Evolutionary conservation across 2,329 filamentous ascomycete genomes (phyloP).

Genomic region (Pseudogymnoascus sp.): DNA sequence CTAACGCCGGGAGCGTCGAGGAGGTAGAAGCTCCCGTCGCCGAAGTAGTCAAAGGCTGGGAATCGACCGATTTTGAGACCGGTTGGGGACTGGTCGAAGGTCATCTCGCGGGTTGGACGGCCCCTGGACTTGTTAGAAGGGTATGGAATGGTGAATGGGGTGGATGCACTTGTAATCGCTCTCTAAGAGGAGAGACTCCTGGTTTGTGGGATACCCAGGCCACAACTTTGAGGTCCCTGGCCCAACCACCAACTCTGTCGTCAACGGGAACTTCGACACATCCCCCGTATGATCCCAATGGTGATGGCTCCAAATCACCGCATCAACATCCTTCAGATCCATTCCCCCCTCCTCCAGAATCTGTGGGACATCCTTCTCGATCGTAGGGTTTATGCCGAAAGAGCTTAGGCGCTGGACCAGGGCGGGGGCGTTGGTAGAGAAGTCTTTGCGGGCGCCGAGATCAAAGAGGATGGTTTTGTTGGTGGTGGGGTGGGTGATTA

Average conservation of each 20-base stretch:
- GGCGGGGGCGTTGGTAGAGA: slow-evolving; percentile 29
- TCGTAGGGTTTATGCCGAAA: slow-evolving; percentile 29
- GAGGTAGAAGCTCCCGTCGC: slow-evolving; percentile 47
- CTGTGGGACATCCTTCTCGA: slow-evolving; percentile 35
- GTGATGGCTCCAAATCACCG: slow-evolving; percentile 28
- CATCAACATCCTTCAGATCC: slow-evolving; percentile 27
- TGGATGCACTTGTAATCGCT: slow-evolving; percentile 28
- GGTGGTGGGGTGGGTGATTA: slow-evolving; percentile 35
- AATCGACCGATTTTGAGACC: slow-evolving; percentile 37
- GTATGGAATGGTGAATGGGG: neutral
- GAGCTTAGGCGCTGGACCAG: slow-evolving; percentile 25
- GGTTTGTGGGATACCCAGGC: slow-evolving; percentile 37
- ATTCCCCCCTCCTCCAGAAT: slow-evolving; percentile 33
- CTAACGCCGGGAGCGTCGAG: slow-evolving; percentile 39
- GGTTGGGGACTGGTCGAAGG: slow-evolving; percentile 20
- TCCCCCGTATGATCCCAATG: slow-evolving; percentile 37
- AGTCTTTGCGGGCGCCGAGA: slow-evolving; percentile 35
- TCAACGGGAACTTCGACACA: slow-evolving; percentile 33
- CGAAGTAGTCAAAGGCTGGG: slow-evolving; percentile 42
- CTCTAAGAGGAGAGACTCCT: slow-evolving; percentile 31
- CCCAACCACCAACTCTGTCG: slow-evolving; percentile 37
- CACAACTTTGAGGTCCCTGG: slow-evolving; percentile 33
- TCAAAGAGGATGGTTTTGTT: slow-evolving; percentile 28
- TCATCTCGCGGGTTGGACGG: slow-evolving; percentile 29
- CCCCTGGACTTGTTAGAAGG: neutral